Conservation (phyloP, 768 basidiomycete genomes). For the Suillus clintonianus region DNA sequence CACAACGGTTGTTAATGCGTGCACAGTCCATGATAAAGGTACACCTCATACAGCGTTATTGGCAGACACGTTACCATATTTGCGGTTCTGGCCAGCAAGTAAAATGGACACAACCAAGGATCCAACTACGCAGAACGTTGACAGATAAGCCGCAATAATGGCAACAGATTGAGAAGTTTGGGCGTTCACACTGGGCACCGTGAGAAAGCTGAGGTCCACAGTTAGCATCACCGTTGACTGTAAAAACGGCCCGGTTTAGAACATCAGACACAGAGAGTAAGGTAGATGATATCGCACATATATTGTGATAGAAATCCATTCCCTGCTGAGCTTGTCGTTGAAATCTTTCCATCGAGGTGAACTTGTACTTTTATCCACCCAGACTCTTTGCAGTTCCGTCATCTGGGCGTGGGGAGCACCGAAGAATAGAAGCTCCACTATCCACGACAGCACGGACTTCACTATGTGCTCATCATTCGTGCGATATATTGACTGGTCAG, state of each 20-base stretch:
- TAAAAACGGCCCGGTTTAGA: not conserved
- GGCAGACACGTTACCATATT: not conserved
- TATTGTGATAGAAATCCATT: conserved; percentile 11
- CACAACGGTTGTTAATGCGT: not conserved
- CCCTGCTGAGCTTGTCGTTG: conserved; percentile 19
- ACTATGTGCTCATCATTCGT: not conserved
- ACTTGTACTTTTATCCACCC: conserved; percentile 5
- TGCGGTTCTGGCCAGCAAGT: not conserved
- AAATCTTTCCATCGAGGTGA: conserved; percentile 19
- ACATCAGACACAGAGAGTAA: too few species aligned
- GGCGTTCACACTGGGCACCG: conserved; percentile 30
- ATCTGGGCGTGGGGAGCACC: conserved; percentile 26
- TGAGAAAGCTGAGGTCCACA: conserved; percentile 34
- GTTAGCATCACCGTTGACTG: conserved; percentile 36
- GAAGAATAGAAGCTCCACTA: conserved; percentile 24
- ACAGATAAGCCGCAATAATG: conserved; percentile 3
- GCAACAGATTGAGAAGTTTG: conserved; percentile 11
- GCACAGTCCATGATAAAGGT: not conserved
- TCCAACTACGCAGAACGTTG: conserved; percentile 8
- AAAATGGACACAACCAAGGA: conserved; percentile 8
- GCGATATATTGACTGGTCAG: conserved; percentile 42
- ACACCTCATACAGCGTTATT: not conserved
- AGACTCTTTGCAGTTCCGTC: conserved; percentile 5
- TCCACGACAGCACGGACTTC: conserved; percentile 5
- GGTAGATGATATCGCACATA: conserved; percentile 2